A percentile compares a stretch with the other conserved stretches of the same genome.
Evolutionary conservation across 1,284 basidiomycete species (phyloP).

Genomic region (Mycosarcoma maydis): DNA sequence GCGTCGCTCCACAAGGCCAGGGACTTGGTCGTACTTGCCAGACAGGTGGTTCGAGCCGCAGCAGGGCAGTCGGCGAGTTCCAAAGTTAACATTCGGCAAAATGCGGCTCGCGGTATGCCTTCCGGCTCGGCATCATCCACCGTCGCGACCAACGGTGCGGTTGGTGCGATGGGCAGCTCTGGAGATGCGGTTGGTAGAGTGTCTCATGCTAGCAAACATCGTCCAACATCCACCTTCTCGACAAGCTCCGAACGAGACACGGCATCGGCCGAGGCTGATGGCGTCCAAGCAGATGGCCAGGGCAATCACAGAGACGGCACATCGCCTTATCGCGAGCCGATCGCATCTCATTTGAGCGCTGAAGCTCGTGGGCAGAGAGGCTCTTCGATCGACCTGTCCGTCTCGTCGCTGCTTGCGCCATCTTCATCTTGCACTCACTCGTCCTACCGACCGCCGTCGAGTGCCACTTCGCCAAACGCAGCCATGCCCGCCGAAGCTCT

Average conservation of each 20-base stretch:
- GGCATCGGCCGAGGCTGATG: slow-evolving; percentile 9
- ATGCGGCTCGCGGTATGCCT: slow-evolving; percentile 6
- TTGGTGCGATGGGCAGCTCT: not conserved
- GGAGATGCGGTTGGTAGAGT: slow-evolving; percentile 2
- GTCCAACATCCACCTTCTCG: slow-evolving; percentile 26
- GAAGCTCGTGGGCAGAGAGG: slow-evolving; percentile 10
- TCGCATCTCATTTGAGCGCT: not conserved
- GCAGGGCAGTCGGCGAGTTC: slow-evolving; percentile 30
- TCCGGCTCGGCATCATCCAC: not conserved
- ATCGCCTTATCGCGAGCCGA: not conserved
- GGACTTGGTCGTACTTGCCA: slow-evolving; percentile 36
- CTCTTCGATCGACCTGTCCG: slow-evolving; percentile 12
- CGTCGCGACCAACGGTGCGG: slow-evolving; percentile 8
- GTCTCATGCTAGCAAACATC: slow-evolving; percentile 5
- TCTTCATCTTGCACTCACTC: not conserved
- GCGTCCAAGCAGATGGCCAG: not conserved
- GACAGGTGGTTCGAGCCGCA: slow-evolving; percentile 41
- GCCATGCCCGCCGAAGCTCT: slow-evolving; percentile 1
- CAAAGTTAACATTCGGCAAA: slow-evolving; percentile 18
- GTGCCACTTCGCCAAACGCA: not conserved
- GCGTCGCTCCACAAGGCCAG: slow-evolving; percentile 44
- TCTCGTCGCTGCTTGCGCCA: slow-evolving; percentile 22
- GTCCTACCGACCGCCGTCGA: slow-evolving; percentile 7
- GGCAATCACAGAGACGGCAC: not conserved
- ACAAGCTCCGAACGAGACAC: slow-evolving; percentile 40